Base-by-base conservation (phyloP, 2,329 filamentous ascomycete genomes). In the Fusarium sp. region DNA sequence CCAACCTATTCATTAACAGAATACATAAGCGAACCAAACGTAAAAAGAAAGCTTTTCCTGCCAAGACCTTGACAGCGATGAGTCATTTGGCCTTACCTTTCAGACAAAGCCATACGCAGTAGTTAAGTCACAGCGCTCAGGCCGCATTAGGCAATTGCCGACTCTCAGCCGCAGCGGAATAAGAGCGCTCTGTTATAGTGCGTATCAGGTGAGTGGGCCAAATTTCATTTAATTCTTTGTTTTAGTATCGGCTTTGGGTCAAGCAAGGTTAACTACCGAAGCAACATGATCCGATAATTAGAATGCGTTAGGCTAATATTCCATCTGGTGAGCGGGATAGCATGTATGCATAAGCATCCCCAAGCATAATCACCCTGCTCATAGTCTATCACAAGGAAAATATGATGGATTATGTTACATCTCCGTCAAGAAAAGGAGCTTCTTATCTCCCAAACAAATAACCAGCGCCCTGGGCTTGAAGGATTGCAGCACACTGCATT, bases 121-220 rank as follows among this genome's bases (percentile, higher is more conserved):
- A 52, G 3, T 26, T 38, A 17, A 37, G 32, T 33, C 12, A 30
- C 30, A 15, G 60, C 59, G 48, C 23, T 71, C 67, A 61, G 54
- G 45, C 63, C 53, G 10, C 23, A 46, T 49, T 23, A 58, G 42
- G 62, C 8, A 65, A 59, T 64, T 17, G 50, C 62, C 60, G 50
- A 26, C n/a, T 44, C 60, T 65, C 62, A 65, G 62, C 62, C 62
- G 62, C 62, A 65, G 60, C 60, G 60, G 62, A 65, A 65, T 40
- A 32, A 33, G 42, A 30, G 37, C 37, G 32, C 13, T 27, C 27
- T 7, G 20, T 12, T 59, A 12, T 62, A 64, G 58, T 42, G 58
- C 9, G 67, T 69, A n/a, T 69, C 67, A 69, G 42, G 54, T 67
- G 38, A 33, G 55, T 67, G 62, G 62, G 32, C 38, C 44, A 60